Evolutionary conservation across 441 rosid species (phyloP), one percentile per base, ranked within the genome.

Genomic region (Kokia cookei): DNA sequence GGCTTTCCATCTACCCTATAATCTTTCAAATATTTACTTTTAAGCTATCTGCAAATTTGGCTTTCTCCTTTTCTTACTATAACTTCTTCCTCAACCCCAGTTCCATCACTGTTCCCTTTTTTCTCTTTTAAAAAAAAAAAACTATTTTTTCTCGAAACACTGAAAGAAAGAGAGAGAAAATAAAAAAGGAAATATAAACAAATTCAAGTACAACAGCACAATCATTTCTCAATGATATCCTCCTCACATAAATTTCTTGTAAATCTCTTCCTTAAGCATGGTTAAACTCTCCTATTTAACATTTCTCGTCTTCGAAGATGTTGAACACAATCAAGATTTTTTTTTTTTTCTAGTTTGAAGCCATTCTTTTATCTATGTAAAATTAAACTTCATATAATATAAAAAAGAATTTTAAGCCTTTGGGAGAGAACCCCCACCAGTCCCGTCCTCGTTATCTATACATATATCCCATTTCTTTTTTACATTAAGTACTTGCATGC

Each of bases 191-290:
- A 67, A 40, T 55, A 47, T 59, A 59, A 50, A 77, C 68, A 74
- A 48, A 62, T 43, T 29, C 42, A 83, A 87, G 89, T 88, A 90
- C 93, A 84, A 76, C 76, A 89, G 83, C 90, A 86, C 83, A 81
- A 94, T 94, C 95, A 94, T 94, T 90, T 86, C 88, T 85, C 91
- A 88, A 94, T 94, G 90, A 94, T 94, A 88, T 80, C 76, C 75
- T 78, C 77, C 69, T 57, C 85, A 77, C 73, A 69, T 76, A 78
- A 74, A 77, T 72, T 80, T 65, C 67, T 65, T 59, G 64, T 29
- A 75, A 76, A 54, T 57, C 61, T 37, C 74, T 64, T 77, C 27
- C 51, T 73, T 75, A 67, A 89, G 89, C 92, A 81, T 79, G 82
- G 81, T 81, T 77, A 76, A 59, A 57, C 10, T 27, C 29, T 17